These are phyloP conservation scores for Pterocarpus macrocarpus DNA, from an alignment of 306 rosid genomes.

Conservation along the genomic window DNA sequence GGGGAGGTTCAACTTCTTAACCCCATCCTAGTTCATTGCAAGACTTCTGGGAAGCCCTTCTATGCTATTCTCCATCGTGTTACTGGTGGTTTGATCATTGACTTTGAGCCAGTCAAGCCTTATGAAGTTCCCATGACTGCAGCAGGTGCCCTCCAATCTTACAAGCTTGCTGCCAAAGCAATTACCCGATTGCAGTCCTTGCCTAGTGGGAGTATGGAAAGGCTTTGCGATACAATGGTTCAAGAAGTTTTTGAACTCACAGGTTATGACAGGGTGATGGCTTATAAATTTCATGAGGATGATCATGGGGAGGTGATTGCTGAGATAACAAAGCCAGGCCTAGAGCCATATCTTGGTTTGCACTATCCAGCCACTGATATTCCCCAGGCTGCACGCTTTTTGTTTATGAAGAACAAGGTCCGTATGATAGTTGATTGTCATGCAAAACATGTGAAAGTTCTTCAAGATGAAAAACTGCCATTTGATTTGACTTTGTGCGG, in stretches of 20 bases:
- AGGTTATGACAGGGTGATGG: constrained; percentile 99
- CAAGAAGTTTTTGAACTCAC: constrained; percentile 97
- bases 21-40: constrained; percentile 95
- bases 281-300: constrained; percentile 96
- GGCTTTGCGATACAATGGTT: constrained; percentile 94
- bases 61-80: constrained; percentile 91
- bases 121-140: constrained; percentile 92
- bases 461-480: constrained; percentile 84
- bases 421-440: constrained; percentile 96
- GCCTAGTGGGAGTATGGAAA: constrained; percentile 91
- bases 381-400: constrained; percentile 94
- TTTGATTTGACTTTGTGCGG: constrained; percentile 88
- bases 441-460: constrained; percentile 79
- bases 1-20: constrained; percentile 91
- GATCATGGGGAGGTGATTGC: constrained; percentile 96
- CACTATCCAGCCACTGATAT: constrained; percentile 97
- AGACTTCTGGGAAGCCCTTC: constrained; percentile 95
- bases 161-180: constrained; percentile 97
- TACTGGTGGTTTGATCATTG: constrained; percentile 84
- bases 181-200: constrained; percentile 83
- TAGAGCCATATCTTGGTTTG: constrained; percentile 90
- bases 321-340: constrained; percentile 81
- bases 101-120: constrained; percentile 96
- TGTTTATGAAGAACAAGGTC: constrained; percentile 89
- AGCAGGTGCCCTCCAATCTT: constrained; percentile 92